Evolutionary conservation across 345 rosid genomes (phyloP), one percentile per base, ranked within the genome.

Genomic region (Acer negundo): DNA sequence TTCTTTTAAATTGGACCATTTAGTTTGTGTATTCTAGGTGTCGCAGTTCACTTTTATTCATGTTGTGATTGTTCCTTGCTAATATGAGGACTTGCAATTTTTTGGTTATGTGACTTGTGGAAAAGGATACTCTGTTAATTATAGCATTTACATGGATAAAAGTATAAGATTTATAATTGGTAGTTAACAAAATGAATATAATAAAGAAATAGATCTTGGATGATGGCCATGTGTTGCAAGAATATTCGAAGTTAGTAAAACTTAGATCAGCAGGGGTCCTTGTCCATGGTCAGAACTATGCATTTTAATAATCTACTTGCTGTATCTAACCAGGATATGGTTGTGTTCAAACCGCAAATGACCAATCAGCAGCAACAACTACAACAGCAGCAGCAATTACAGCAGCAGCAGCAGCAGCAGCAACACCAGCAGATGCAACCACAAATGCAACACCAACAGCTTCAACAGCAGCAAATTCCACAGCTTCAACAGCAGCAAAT

Each of bases 301-400:
- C 72, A 62, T 74, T 63, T 46, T 61, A 62, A 63, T 49, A 26
- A 38, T 59, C 15, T 40, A 70, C 47, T n/a, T 9, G 53, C 53
- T 53, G 5, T 61, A 10, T 74, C 62, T 53, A 61, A 79, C 46
- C 86, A 95, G 97, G 98, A 96, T 84, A 91, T 94, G 99, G 99
- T 92, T 77, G 97, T 92, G 65, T 96, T 96, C 78, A 92, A 89
- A 85, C 97, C 98, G 0, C 97, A 96, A 86, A 85, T 91, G 78
- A 79, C 94, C 6, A 92, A 89, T 84, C 97, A 88, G 84, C 97
- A 72, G 10, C 84, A 69, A 7, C 84, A 75, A 19, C 85, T 69
- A 7, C 91, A 80, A 4, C 86, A 73, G 0, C 77, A 75, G 9
- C 89, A 81, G 2, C 90, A 80, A 38, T 84, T 59, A 0, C 93